phyloP scores from a whole-genome alignment of 164 flowering plant species.

The Vitis rotundifolia region DNA sequence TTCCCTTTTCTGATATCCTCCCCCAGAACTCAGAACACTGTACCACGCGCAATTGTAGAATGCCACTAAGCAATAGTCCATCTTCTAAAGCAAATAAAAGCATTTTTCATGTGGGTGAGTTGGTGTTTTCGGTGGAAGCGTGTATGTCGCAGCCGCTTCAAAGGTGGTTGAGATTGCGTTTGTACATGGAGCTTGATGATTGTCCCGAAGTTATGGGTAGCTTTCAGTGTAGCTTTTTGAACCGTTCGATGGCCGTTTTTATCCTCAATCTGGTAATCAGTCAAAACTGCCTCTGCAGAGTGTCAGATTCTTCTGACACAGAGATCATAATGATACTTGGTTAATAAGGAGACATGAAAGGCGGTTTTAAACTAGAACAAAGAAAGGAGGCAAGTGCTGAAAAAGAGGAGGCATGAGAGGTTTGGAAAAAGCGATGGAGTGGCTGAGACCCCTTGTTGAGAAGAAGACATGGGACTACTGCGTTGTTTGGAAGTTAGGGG shows the following conservation, averaged over 20 bases:
- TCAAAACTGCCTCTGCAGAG: conserved; percentile 12
- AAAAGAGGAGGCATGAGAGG: conserved; percentile 27
- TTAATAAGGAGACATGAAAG: conserved; percentile 3
- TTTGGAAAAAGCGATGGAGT: conserved; percentile 38
- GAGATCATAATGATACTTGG: conserved; percentile 9
- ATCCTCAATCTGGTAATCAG: conserved; percentile 1
- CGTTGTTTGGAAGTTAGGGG: conserved; percentile 62
- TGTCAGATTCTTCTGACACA: conserved; percentile 14
- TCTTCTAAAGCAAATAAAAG: too few relatives aligned
- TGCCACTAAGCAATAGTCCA: too few relatives aligned
- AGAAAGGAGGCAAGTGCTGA: background rate
- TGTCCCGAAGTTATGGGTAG: background rate
- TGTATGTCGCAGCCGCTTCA: too few relatives aligned
- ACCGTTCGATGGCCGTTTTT: conserved; percentile 11
- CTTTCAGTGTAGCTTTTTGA: background rate
- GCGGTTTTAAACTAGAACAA: background rate
- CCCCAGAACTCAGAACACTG: too few relatives aligned
- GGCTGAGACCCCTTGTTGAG: conserved; percentile 53
- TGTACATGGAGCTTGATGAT: too few relatives aligned
- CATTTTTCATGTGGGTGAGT: too few relatives aligned
- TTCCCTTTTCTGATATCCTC: too few relatives aligned
- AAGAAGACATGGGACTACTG: conserved; percentile 57
- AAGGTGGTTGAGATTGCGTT: too few relatives aligned
- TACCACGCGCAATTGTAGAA: too few relatives aligned
- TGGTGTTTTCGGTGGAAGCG: too few relatives aligned